These are phyloP conservation scores for Neostapfia colusana DNA, from an alignment of 176 grass and related monocot genomes.

Conservation along the genomic window DNA sequence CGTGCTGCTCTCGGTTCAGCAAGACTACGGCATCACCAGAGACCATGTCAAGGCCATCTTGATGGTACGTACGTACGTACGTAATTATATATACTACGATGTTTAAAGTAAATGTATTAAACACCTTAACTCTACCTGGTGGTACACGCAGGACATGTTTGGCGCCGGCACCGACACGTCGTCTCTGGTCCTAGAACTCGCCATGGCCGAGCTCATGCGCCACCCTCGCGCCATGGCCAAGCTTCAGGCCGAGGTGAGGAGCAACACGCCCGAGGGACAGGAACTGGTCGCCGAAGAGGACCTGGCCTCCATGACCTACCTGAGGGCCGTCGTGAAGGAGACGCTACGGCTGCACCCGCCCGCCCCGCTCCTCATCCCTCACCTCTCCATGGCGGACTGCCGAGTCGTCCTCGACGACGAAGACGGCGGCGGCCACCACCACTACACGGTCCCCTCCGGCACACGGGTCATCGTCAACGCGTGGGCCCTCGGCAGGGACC, in stretches of 20 bases:
- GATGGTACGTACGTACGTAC: not conserved
- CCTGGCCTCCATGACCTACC: conserved; percentile 19
- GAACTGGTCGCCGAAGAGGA: conserved; percentile 35
- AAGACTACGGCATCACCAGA: conserved; percentile 25
- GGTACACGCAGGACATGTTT: conserved; percentile 70
- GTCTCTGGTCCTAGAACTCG: conserved; percentile 43
- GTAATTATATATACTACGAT: no score
- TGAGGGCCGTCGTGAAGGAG: conserved; percentile 48
- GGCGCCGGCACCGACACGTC: conserved; percentile 49
- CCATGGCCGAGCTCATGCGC: conserved; percentile 48
- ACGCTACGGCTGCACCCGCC: conserved; percentile 43
- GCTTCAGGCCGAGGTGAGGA: conserved; percentile 41
- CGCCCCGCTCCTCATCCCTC: conserved; percentile 37
- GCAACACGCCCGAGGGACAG: conserved; percentile 7
- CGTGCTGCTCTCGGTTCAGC: conserved; percentile 27
- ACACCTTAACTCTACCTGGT: no score
- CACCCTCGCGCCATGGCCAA: conserved; percentile 36
- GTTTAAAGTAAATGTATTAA: no score
- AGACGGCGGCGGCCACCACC: no score
- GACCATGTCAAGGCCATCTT: conserved; percentile 37
- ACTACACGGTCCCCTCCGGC: conserved; percentile 33
- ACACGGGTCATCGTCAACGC: conserved; percentile 41
- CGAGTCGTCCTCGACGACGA: not conserved
- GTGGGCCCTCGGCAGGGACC: conserved; percentile 20
- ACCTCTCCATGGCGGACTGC: conserved; percentile 23